These are phyloP conservation scores for Penstemon newberryi DNA, from an alignment of 257 asterid species.

Conservation along the genomic window DNA sequence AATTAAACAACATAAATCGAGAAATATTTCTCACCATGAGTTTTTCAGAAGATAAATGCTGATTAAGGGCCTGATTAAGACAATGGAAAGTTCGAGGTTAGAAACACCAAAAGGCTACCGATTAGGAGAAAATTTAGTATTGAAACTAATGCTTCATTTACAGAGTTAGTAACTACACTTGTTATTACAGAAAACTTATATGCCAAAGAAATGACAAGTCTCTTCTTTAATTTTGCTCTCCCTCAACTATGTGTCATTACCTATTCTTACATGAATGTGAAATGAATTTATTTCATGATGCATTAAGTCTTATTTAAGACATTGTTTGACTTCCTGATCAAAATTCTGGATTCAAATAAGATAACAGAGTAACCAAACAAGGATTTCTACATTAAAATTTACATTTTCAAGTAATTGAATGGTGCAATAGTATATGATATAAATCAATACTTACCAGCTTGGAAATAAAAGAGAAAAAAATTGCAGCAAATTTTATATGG, in stretches of 20 bases:
- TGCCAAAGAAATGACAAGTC: background rate
- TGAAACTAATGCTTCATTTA: constrained; percentile 3
- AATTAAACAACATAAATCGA: background rate
- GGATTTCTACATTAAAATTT: background rate
- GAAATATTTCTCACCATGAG: constrained; percentile 34
- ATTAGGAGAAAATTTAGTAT: background rate
- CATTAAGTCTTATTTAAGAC: background rate
- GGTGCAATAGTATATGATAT: too few relatives aligned
- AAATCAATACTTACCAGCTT: too few relatives aligned
- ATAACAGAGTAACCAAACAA: background rate
- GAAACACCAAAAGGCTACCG: background rate
- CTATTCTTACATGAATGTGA: background rate
- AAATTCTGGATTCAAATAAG: background rate
- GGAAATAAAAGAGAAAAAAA: too few relatives aligned
- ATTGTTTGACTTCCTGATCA: background rate
- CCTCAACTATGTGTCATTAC: background rate
- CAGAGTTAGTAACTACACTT: background rate
- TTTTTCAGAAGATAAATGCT: background rate
- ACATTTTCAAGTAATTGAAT: too few relatives aligned
- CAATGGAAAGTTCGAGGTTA: background rate
- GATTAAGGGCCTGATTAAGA: background rate
- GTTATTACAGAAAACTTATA: background rate
- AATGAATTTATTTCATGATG: background rate
- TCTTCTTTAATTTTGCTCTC: background rate
- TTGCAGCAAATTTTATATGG: too few relatives aligned